Evolutionary conservation across 805 yeast genomes (phyloP), one percentile per base, ranked within the genome.

Genomic region (Diddensiella caesifluorescens): DNA sequence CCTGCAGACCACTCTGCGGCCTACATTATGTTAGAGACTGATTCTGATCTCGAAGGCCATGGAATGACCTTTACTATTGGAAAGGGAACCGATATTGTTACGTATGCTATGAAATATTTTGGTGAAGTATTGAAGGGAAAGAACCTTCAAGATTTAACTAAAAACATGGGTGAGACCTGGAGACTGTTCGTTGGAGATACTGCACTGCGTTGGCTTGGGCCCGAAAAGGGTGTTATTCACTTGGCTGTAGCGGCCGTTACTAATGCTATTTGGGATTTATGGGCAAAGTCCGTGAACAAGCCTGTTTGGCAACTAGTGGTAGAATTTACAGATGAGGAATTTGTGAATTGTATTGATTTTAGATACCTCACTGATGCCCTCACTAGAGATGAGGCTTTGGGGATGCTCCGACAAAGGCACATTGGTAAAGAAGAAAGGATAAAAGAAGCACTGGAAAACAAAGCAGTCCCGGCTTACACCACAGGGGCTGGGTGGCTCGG

Each of bases 401-500:
- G 43, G n/a, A 48, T 67, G 41, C 53, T 67, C 36, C 51, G 47
- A 39, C 44, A 54, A 28, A 56, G 61, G 7, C 53, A 52, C 20
- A 38, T 19, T 0, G 64, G 62, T 4, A 65, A 62, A 46, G 57
- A 53, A 27, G 50, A 51, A 22, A 46, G 68, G 31, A 33, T 64
- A 20, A 33, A 53, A 22, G 62, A 61, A 12, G 70, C 67, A 2
- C 28, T 51, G 9, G 46, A 49, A 15, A 57, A 57, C 42, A 45
- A 38, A 4, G 68, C 69, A 2, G 71, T 67, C 23, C 71, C 69
- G 2, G 68, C 68, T 4, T 67, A 67, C 45, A 66, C 71, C 22
- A 67, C 71, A 15, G 55, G 65, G 33, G 69, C 71, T 5, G 71
- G 71, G 22, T 67, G 71, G 71, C 53, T 67, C 12, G 70, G 66